Percentiles rank a stretch among this genome's conserved stretches.
Evolutionary conservation across 148 eudicot species (phyloP).

Genomic region (Nepenthes mirabilis): DNA sequence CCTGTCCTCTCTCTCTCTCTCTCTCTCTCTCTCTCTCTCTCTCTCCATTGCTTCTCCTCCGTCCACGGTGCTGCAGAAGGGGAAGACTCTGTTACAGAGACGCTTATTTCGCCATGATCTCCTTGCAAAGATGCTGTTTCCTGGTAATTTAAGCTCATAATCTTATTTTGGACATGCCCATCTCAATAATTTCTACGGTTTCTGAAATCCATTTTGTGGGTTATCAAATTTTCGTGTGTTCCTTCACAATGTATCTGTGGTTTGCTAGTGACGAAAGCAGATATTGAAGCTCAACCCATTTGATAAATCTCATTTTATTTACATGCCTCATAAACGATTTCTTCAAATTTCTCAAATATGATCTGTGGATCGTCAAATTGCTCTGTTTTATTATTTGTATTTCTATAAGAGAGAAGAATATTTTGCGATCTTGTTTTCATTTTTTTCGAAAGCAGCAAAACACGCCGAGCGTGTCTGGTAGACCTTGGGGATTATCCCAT

Average conservation of each 20-base stretch:
- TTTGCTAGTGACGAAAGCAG: too few species aligned
- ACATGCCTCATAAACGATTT: too few species aligned
- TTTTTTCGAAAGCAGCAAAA: constrained; percentile 33
- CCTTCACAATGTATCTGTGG: too few species aligned
- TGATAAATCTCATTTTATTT: too few species aligned
- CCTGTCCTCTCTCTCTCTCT: constrained; percentile 1
- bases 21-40: neutral
- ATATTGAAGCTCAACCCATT: too few species aligned
- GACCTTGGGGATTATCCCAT: constrained; percentile 29
- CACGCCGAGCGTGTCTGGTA: constrained; percentile 38
- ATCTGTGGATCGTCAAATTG: too few species aligned
- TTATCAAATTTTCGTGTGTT: neutral
- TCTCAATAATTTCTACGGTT: constrained; percentile 5
- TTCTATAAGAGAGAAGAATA: neutral
- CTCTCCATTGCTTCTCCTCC: constrained; percentile 2
- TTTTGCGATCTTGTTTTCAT: neutral
- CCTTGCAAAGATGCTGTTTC: constrained; percentile 37
- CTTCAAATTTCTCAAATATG: too few species aligned
- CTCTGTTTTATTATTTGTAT: too few species aligned
- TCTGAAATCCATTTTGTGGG: neutral
- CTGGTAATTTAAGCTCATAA: constrained; percentile 30
- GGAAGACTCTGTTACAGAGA: neutral
- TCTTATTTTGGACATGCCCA: constrained; percentile 7
- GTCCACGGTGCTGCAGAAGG: neutral
- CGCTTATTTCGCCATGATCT: constrained; percentile 37